Percentiles rank a stretch among this genome's conserved stretches.
phyloP scores from a whole-genome alignment of 73 alveolate species.

The Paramecium biaurelia region DNA sequence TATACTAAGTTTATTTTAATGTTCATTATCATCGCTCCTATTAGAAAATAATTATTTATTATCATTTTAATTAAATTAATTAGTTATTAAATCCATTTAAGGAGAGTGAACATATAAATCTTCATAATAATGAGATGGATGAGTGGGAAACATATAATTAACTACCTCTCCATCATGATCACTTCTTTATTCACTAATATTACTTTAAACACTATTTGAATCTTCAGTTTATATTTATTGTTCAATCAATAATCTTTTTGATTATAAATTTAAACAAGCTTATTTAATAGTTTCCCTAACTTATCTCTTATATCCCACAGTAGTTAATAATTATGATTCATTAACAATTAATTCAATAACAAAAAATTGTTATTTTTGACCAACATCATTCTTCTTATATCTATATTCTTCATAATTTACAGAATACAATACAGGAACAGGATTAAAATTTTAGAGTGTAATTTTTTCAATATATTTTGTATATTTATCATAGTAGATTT shows the following conservation, averaged over 20 bases:
- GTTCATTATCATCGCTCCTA: neutral
- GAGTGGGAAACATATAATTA: neutral
- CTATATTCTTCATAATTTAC: slow-evolving; percentile 32
- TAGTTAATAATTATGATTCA: slow-evolving; percentile 3
- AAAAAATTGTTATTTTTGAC: neutral
- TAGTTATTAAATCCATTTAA: neutral
- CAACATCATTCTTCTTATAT: slow-evolving; percentile 10
- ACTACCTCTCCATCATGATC: neutral
- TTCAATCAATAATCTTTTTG: neutral
- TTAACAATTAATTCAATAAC: neutral
- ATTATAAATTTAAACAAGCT: neutral
- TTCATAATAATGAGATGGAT: slow-evolving; percentile 1
- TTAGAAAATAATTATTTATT: neutral
- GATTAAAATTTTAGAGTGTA: slow-evolving; percentile 13
- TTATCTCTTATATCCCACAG: neutral
- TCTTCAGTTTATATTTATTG: neutral
- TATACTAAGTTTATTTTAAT: neutral
- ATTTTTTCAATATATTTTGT: slow-evolving; percentile 13
- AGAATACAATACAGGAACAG: slow-evolving; percentile 14
- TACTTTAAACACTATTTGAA: neutral
- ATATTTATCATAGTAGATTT: neutral
- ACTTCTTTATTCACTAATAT: slow-evolving; percentile 15
- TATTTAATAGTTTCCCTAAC: slow-evolving; percentile 35
- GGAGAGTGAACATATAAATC: neutral
- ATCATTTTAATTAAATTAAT: neutral